Conservation (phyloP, 1,284 basidiomycete species). For the Ganoderma leucocontextum region DNA sequence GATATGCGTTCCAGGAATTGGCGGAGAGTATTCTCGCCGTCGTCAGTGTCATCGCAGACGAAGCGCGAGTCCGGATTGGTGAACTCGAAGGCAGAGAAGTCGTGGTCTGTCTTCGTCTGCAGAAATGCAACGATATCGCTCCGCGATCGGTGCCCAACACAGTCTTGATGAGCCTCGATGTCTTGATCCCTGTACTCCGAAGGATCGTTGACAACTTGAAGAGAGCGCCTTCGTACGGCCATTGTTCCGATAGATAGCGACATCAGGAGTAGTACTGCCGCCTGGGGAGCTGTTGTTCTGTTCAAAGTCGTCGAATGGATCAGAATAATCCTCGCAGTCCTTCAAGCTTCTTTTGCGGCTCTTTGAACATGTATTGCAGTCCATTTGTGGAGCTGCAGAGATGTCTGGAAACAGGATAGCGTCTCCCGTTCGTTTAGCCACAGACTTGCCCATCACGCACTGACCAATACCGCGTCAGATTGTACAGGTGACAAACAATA, state of each 20-base stretch:
- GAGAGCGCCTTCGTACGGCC: neutral
- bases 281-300: neutral
- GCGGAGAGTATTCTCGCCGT: conserved; percentile 7
- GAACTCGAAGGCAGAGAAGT: conserved; percentile 7
- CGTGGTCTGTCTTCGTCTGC: neutral
- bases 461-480: neutral
- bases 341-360: neutral
- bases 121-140: conserved; percentile 7
- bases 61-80: no score
- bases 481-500: neutral
- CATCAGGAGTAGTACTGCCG: neutral
- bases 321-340: neutral
- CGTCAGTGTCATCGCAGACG: neutral
- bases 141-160: neutral
- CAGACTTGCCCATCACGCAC: neutral
- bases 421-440: neutral
- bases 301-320: neutral
- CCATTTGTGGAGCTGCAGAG: neutral
- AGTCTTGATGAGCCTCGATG: neutral
- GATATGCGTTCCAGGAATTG: conserved; percentile 24
- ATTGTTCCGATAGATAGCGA: neutral
- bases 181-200: neutral
- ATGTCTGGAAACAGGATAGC: neutral
- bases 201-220: neutral
- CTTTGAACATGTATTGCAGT: neutral